Conservation (phyloP, 345 rosid genomes). For the Arabidopsis arenosa region DNA sequence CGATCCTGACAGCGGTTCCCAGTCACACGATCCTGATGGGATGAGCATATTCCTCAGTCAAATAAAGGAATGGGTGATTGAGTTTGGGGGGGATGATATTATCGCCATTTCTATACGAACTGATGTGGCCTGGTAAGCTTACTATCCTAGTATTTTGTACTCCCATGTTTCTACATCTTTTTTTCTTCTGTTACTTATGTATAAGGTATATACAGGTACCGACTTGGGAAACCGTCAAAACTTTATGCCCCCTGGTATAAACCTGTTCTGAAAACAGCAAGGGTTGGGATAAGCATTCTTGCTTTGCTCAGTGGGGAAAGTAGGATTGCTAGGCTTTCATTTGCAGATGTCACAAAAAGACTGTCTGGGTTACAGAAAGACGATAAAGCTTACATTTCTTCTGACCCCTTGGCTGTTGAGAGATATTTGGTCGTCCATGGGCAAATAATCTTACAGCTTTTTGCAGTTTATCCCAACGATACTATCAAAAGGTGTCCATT, state of each 20-base stretch:
- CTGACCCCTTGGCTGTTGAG: conserved; percentile 62
- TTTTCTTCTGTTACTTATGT: conserved; percentile 10
- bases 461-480: conserved; percentile 64
- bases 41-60: conserved; percentile 65
- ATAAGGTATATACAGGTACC: conserved; percentile 61
- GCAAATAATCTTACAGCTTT: conserved; percentile 68
- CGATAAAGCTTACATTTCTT: conserved; percentile 66
- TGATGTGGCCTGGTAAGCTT: conserved; percentile 77
- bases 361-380: conserved; percentile 56
- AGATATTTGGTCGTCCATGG: conserved; percentile 86
- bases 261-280: conserved; percentile 74
- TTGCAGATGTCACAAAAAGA: conserved; percentile 56
- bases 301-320: conserved; percentile 62
- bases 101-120: conserved; percentile 70
- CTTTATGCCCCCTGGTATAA: conserved; percentile 79
- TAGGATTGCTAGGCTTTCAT: conserved; percentile 67
- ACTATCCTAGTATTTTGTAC: not conserved
- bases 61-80: conserved; percentile 90
- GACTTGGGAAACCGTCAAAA: conserved; percentile 86
- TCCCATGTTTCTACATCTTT: not conserved
- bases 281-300: conserved; percentile 68
- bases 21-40: conserved; percentile 49
- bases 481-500: conserved; percentile 64
- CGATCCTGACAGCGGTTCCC: conserved; percentile 45
- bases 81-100: conserved; percentile 59